phyloP scores from a whole-genome alignment of 805 yeast genomes.

The Maudiozyma serrabonitensis region DNA sequence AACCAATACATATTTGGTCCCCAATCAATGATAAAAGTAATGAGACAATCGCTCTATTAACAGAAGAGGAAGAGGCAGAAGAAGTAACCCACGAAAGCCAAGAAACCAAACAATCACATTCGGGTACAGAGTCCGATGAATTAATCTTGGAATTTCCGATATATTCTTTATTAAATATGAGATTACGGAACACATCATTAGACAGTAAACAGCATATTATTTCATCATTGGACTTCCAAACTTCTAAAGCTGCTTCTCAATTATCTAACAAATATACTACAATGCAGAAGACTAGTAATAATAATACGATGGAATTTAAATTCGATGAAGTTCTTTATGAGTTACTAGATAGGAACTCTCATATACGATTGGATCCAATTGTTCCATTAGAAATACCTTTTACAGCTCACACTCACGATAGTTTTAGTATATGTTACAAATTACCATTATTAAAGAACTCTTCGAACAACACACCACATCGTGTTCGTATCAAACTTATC shows the following conservation, averaged over 20 bases:
- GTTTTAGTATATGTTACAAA: slow-evolving; percentile 20
- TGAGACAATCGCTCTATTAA: background rate
- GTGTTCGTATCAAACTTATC: slow-evolving; percentile 17
- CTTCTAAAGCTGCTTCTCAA: slow-evolving; percentile 19
- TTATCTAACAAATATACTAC: slow-evolving; percentile 7
- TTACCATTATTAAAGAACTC: slow-evolving; percentile 13
- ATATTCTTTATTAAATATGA: slow-evolving; percentile 24
- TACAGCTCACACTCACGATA: slow-evolving; percentile 15
- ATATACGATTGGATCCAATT: slow-evolving; percentile 17
- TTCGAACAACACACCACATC: slow-evolving; percentile 10
- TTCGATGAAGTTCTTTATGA: slow-evolving; percentile 15
- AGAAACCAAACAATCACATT: too few species aligned
- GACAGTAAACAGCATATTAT: slow-evolving; percentile 15
- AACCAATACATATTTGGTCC: slow-evolving; percentile 17
- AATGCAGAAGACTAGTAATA: background rate
- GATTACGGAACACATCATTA: slow-evolving; percentile 22
- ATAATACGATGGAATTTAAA: slow-evolving; percentile 1
- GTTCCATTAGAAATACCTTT: slow-evolving; percentile 16
- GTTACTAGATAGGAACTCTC: slow-evolving; percentile 13
- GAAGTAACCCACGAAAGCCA: background rate
- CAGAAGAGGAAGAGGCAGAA: background rate
- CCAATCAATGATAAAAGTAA: background rate
- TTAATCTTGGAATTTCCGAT: slow-evolving; percentile 19
- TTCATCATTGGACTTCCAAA: slow-evolving; percentile 28
- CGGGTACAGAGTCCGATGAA: too few species aligned